Base-by-base conservation (phyloP, 2,329 filamentous ascomycete species). In the Moelleriella libera region DNA sequence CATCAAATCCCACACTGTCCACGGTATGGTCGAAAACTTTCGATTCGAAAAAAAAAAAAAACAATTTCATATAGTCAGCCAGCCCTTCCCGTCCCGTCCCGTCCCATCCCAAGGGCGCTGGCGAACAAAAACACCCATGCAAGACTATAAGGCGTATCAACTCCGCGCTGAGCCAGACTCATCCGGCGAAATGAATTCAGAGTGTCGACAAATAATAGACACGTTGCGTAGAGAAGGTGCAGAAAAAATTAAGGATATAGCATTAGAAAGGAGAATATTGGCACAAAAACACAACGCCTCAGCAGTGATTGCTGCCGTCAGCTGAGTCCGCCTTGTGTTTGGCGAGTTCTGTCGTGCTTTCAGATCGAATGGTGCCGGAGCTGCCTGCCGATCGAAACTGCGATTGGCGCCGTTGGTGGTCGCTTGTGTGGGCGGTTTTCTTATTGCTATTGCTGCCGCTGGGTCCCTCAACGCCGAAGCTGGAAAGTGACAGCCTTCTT, bases 331-430 rank as follows among this genome's bases (percentile, higher is more conserved):
- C 60, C 28, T 64, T 57, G 44, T 59, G 63, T 42, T 62, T 62
- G 4, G 71, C 68, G 29, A 76, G 58, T 52, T 74, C 72, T 11
- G 68, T 72, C 59, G 71, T 71, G 55, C 71, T 75, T 52, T 76
- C 73, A 45, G 62, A 72, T 73, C 72, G 47, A 66, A 66, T 30
- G 57, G 59, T 53, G 68, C 58, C 12, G 51, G 57, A 47, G 32
- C 58, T 58, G 34, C 53, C 60, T 10, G 54, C 54, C 14, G 54
- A 55, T 43, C 60, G 61, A 53, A 68, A 69, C 7, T 59, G 45
- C 32, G 42, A 47, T 8, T 41, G 45, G 30, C 46, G 44, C 7
- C 30, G 44, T 10, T n/a, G 14, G 14, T 29, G 32, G 7, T 5
- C 28, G 12, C 29, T 11, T n/a, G n/a, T 43, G 14, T 21, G 39